Evolutionary conservation across 2,329 filamentous ascomycete species (phyloP), one percentile per base, ranked within the genome.

Genomic region (Albophoma yamanashiensis): DNA sequence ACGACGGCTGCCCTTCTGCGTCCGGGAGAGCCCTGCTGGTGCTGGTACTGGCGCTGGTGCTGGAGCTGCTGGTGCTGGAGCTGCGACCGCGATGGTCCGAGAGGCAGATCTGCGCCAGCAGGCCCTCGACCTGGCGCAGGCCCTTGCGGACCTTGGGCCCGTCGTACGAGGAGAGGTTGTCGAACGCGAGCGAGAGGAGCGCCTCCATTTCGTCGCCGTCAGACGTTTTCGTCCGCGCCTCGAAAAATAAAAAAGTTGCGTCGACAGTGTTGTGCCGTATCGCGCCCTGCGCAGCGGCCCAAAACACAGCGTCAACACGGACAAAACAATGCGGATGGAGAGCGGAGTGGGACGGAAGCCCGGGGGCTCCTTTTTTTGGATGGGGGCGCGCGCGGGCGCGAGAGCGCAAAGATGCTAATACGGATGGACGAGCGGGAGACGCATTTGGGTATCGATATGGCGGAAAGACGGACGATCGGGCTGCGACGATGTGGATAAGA

Each of bases 151-250:
- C 89, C 78, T 96, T 96, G 72, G 83, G 81, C 61, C 87, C 87
- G 68, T 97, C 92, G 73, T 92, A 92, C 56, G 92, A 97, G 62
- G 92, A 95, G 65, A 97, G 88, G 76, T 96, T 96, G 79, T 97
- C 92, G 76, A 97, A 97, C 62, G 93, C 92, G 72, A 96, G 86
- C 53, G 91, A 95, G 60, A 97, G 82, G 36, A 97, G 83, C 58
- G 89, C 86, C 78, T 97, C 94, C 94, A 97, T 97, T 22, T 22
- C 14, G 34, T 14, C 20, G 50, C 2, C 2, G 31, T 17, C 15
- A 7, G 27, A 20, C 9, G n/a, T 6, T 34, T 36, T n/a, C n/a
- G 27, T 53, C 47, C 27, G 50, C 50, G 50, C n/a, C 31, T 53
- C 50, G n/a, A 39, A 27, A 22, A 11, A 45, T 17, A 15, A 34